Base-by-base conservation (phyloP, 2,329 filamentous ascomycete species). In the Pestalotiopsis sp. region DNA sequence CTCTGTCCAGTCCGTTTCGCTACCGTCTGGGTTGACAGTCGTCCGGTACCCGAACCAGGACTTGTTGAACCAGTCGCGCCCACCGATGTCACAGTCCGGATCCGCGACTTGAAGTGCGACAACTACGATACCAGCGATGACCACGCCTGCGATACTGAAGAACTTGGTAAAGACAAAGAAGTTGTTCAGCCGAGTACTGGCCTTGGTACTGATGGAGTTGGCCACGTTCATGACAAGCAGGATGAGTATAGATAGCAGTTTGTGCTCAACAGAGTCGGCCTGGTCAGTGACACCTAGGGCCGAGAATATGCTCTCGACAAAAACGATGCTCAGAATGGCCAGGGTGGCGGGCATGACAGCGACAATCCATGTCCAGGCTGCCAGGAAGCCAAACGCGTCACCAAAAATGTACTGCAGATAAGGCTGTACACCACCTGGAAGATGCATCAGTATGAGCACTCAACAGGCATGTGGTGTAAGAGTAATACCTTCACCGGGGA, bases 351-450 rank as follows among this genome's bases (percentile, higher is more conserved):
- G 89, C 84, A 90, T 91, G 27, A 90, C 85, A 23, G 86, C 87
- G 5, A 91, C 83, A 66, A 91, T 85, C 86, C 89, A 91, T 0
- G 88, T 88, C 89, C 89, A 91, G 0, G 88, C 88, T 5, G 88
- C 87, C 4, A 91, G 76, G 72, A 90, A 91, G n/a, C 88, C 89
- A 63, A 85, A 84, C 2, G 87, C 78, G 64, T 90, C 87, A 38
- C 89, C 89, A 70, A 85, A 91, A 41, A 90, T 86, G 75, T 88
- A 85, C 71, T 85, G 83, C 6, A 91, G 82, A 71, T 89, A 91
- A 14, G 88, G 87, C 73, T 91, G 89, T 61, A 91, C 85, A 17
- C 89, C 89, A 4, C 89, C 87, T 82, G 49, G 25, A 5, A 27
- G 61, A 23, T 68, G n/a, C n/a, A n/a, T 73, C 20, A 71, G 41